Conservation (phyloP, 2,329 filamentous ascomycete genomes). For the Cladosporium velox region DNA sequence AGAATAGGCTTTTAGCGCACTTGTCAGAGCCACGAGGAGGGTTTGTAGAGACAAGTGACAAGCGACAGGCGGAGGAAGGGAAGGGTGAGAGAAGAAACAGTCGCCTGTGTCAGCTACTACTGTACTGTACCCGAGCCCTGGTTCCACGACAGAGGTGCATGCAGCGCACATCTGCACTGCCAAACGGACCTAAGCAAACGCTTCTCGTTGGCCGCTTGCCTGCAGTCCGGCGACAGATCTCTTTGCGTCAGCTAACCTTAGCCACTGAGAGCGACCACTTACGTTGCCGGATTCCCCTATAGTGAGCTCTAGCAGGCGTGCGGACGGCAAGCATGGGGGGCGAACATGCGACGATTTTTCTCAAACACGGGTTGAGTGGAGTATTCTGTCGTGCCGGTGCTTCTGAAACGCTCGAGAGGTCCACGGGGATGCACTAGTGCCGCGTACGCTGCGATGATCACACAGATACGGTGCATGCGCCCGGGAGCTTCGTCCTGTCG, state of each 20-base stretch:
- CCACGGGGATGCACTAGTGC: background rate
- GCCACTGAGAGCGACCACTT: background rate
- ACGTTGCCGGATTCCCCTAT: background rate
- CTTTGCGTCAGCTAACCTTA: background rate
- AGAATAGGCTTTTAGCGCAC: background rate
- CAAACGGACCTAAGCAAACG: background rate
- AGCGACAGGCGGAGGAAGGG: background rate
- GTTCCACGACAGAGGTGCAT: constrained; percentile 13
- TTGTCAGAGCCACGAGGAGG: background rate
- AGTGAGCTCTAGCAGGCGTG: background rate
- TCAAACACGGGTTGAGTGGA: background rate
- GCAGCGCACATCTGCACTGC: constrained; percentile 4
- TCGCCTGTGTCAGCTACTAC: constrained; percentile 14
- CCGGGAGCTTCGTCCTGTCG: background rate
- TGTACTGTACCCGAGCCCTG: constrained; percentile 3
- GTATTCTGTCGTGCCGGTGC: too few species aligned
- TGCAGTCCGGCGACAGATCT: background rate
- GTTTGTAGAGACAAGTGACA: background rate
- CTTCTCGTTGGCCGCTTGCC: background rate
- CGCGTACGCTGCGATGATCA: background rate
- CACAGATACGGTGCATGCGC: background rate
- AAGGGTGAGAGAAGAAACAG: constrained; percentile 15
- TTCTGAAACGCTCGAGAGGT: background rate
- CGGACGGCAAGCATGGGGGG: background rate
- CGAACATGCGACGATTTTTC: constrained; percentile 1